Evolutionary conservation across 306 rosid genomes (phyloP).

Genomic region (Glycine soja): DNA sequence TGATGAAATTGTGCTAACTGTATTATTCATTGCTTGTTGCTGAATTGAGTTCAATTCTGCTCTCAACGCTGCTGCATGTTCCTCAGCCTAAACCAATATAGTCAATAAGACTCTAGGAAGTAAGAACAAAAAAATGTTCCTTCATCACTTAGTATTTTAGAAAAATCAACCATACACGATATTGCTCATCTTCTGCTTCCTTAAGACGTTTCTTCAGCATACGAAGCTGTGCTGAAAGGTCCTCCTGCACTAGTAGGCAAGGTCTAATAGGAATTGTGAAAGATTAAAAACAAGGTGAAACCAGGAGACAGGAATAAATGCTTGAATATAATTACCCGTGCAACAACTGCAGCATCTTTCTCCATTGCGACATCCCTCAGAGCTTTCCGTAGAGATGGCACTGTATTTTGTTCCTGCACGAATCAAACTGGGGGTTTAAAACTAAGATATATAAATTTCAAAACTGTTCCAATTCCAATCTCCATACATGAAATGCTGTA

Average conservation of each 20-base stretch:
- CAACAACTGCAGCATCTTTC: conserved; percentile 96
- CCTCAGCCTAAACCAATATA: conserved; percentile 85
- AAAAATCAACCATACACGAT: conserved; percentile 73
- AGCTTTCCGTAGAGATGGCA: conserved; percentile 89
- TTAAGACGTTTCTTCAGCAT: conserved; percentile 80
- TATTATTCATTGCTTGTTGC: conserved; percentile 78
- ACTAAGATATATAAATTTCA: not conserved
- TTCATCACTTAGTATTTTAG: not conserved
- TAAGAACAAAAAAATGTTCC: conserved; percentile 8
- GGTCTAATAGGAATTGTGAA: conserved; percentile 20
- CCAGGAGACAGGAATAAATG: conserved; percentile 15
- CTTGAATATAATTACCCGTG: conserved; percentile 61
- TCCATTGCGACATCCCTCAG: conserved; percentile 96
- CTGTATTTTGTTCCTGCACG: conserved; percentile 72
- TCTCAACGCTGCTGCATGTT: conserved; percentile 92
- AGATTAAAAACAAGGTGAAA: conserved; percentile 21
- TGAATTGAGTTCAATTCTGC: conserved; percentile 87
- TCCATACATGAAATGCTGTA: not conserved
- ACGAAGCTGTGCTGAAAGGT: conserved; percentile 87
- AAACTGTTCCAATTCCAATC: conserved; percentile 38
- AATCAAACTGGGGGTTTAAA: conserved; percentile 39
- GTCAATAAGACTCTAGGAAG: conserved; percentile 43
- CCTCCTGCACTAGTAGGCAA: conserved; percentile 71
- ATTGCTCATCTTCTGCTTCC: conserved; percentile 96
- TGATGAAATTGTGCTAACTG: conserved; percentile 58